These are phyloP conservation scores for Zygoascus biomembranicola DNA, from an alignment of 805 yeast species.

Conservation along the genomic window DNA sequence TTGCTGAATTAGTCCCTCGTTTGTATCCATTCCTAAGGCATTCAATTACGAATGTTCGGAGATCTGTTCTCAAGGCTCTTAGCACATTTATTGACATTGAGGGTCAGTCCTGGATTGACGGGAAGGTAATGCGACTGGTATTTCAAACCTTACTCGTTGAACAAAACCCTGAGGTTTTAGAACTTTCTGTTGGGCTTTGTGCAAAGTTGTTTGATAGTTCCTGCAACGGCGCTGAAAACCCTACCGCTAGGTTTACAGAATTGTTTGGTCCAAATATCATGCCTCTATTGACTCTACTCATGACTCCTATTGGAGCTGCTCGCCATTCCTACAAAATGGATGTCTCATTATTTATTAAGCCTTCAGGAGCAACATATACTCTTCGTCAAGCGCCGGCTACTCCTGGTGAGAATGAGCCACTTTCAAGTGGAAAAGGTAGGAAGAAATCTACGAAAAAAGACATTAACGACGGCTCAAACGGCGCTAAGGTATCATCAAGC, in stretches of 20 bases:
- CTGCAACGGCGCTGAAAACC: constrained; percentile 25
- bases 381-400: constrained; percentile 12
- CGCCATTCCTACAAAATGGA: constrained; percentile 84
- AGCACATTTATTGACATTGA: constrained; percentile 54
- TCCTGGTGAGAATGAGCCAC: constrained; percentile 7
- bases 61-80: constrained; percentile 75
- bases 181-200: constrained; percentile 57
- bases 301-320: constrained; percentile 94
- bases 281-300: constrained; percentile 56
- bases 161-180: constrained; percentile 67
- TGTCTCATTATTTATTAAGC: constrained; percentile 61
- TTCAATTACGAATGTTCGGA: constrained; percentile 84
- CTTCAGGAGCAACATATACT: constrained; percentile 52
- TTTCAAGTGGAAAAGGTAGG: constrained; percentile 16
- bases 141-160: constrained; percentile 86
- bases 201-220: constrained; percentile 37
- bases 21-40: constrained; percentile 89
- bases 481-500: not conserved
- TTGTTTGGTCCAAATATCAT: constrained; percentile 48
- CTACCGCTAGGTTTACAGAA: constrained; percentile 36
- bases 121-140: constrained; percentile 61
- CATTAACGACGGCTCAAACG: not conserved
- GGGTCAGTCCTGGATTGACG: constrained; percentile 64
- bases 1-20: constrained; percentile 76
- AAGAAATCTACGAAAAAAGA: not conserved